Evolutionary conservation across 2,329 filamentous ascomycete genomes (phyloP).

Genomic region (Penicillium griseofulvum): DNA sequence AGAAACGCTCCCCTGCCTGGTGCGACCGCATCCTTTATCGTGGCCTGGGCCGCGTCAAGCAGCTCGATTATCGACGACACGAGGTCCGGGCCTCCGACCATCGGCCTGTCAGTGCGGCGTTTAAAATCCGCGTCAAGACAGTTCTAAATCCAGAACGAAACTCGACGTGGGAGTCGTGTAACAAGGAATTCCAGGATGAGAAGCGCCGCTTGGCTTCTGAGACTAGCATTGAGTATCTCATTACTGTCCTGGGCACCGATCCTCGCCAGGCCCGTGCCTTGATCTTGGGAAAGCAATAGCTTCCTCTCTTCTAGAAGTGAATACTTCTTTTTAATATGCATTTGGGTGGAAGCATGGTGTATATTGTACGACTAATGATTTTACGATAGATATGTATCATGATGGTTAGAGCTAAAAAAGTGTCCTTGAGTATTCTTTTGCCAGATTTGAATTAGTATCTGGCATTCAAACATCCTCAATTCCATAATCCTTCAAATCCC

Average conservation of each 20-base stretch:
- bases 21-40: slow-evolving; percentile 91
- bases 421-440: not conserved
- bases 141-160: slow-evolving; percentile 67
- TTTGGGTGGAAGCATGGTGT: slow-evolving; percentile 11
- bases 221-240: slow-evolving; percentile 67
- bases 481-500: not conserved
- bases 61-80: slow-evolving; percentile 83
- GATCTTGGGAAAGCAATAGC: slow-evolving; percentile 30
- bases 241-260: slow-evolving; percentile 59
- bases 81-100: slow-evolving; percentile 92
- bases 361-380: slow-evolving; percentile 39
- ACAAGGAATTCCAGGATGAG: slow-evolving; percentile 70
- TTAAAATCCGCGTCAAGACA: slow-evolving; percentile 80
- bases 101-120: slow-evolving; percentile 81
- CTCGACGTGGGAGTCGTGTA: slow-evolving; percentile 68
- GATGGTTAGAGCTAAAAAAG: slow-evolving; percentile 9
- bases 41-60: slow-evolving; percentile 75
- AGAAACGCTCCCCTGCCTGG: slow-evolving; percentile 91
- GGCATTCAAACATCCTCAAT: not conserved
- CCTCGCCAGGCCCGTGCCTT: slow-evolving; percentile 53
- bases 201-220: slow-evolving; percentile 66
- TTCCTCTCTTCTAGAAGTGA: slow-evolving; percentile 4
- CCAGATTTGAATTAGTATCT: not conserved
- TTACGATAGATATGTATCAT: slow-evolving; percentile 42
- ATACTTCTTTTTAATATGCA: slow-evolving; percentile 7